Conservation (phyloP, 768 basidiomycete genomes). For the Tylopilus sp. region DNA sequence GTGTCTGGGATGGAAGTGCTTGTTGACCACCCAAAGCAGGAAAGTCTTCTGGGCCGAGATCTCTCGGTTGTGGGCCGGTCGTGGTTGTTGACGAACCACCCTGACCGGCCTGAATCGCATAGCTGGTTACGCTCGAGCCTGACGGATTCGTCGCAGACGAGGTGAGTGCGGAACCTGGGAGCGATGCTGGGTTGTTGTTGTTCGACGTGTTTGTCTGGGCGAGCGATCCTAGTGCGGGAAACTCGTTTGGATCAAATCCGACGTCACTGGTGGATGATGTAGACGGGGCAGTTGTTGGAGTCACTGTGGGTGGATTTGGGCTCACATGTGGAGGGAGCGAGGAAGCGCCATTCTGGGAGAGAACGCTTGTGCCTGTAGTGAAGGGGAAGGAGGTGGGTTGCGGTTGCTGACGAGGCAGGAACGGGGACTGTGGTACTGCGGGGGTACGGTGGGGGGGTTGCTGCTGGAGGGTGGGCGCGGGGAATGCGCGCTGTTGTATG, state of each 20-base stretch:
- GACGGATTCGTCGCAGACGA: slow-evolving; percentile 30
- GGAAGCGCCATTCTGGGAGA: slow-evolving; percentile 54
- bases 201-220: slow-evolving; percentile 40
- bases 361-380: slow-evolving; percentile 40
- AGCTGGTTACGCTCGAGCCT: slow-evolving; percentile 52
- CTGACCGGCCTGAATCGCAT: slow-evolving; percentile 77
- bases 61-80: slow-evolving; percentile 20
- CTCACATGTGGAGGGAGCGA: slow-evolving; percentile 57
- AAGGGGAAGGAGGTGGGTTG: slow-evolving; percentile 56
- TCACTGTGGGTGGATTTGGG: slow-evolving; percentile 39
- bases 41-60: slow-evolving; percentile 85
- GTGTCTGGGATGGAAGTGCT: slow-evolving; percentile 21
- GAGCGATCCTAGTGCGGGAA: slow-evolving; percentile 77
- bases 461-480: slow-evolving; percentile 46
- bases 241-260: slow-evolving; percentile 82
- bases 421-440: slow-evolving; percentile 55
- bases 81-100: slow-evolving; percentile 28
- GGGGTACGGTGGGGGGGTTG: slow-evolving; percentile 60
- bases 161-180: slow-evolving; percentile 18
- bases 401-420: slow-evolving; percentile 55
- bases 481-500: slow-evolving; percentile 27
- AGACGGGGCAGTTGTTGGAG: slow-evolving; percentile 49
- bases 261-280: slow-evolving; percentile 69
- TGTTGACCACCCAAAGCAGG: slow-evolving; percentile 73
- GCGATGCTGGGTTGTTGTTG: slow-evolving; percentile 31